A percentile compares a stretch with the other conserved stretches of the same genome.
Conservation (phyloP, 306 rosid genomes). For the Castanea sativa region DNA sequence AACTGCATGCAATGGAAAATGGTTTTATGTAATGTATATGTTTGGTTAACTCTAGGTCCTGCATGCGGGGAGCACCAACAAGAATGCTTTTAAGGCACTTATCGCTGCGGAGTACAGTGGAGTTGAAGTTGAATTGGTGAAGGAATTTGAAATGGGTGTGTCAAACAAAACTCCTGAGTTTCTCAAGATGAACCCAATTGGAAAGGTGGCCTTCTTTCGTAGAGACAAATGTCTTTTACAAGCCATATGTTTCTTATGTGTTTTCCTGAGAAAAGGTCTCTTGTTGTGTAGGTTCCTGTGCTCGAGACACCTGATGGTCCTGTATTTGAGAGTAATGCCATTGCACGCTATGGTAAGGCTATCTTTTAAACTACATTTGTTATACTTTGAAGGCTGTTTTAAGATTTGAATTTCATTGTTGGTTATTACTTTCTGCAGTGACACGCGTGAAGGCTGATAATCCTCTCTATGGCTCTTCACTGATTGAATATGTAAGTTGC, state of each 20-base stretch:
- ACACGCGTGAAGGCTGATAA: slow-evolving; percentile 49
- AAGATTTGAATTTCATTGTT: not conserved
- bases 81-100: slow-evolving; percentile 59
- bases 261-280: not conserved
- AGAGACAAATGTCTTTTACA: not conserved
- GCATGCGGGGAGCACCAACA: slow-evolving; percentile 50
- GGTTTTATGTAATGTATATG: not conserved
- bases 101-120: slow-evolving; percentile 60
- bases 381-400: not conserved
- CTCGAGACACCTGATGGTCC: slow-evolving; percentile 73
- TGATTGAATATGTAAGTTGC: slow-evolving; percentile 50
- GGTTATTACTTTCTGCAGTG: slow-evolving; percentile 42
- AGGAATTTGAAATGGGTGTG: slow-evolving; percentile 69
- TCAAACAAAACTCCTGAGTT: slow-evolving; percentile 66
- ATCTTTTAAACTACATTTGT: not conserved
- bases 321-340: slow-evolving; percentile 81
- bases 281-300: slow-evolving; percentile 58
- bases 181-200: slow-evolving; percentile 82
- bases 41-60: slow-evolving; percentile 41
- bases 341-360: slow-evolving; percentile 67
- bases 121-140: slow-evolving; percentile 47
- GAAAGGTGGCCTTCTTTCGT: slow-evolving; percentile 48
- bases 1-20: not conserved
- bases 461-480: slow-evolving; percentile 55
- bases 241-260: not conserved